Base-by-base conservation (phyloP, 2,329 filamentous ascomycete species). In the Cadophora malorum region DNA sequence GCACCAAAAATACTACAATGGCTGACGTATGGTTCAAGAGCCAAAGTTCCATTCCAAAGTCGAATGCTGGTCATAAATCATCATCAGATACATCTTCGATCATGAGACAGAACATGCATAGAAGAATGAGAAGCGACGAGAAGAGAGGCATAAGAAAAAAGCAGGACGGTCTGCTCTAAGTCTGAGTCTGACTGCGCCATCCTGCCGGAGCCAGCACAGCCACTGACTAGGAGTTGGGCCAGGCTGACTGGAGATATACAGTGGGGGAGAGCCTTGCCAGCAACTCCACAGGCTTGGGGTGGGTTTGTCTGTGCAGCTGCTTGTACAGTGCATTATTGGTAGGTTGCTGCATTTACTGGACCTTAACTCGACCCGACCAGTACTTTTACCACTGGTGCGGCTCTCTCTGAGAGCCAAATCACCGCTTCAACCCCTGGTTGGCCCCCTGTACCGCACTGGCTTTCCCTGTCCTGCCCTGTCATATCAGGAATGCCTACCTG, bases 171-270 rank as follows among this genome's bases (percentile, higher is more conserved):
- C 41, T 45, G 41, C 41, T 21, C 41, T 45, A 45, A 45, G 41
- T 16, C 10, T n/a, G 7, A 21, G 45, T 49, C 33, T 58, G 56
- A 59, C 56, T 59, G 56, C 56, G 35, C 56, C 56, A 59, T 59
- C 56, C 56, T 59, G 56, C 35, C 1, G 56, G 56, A 45, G 33
- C 10, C 33, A 59, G 56, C 56, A 58, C 56, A 59, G 33, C 56
- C 35, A 41, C 56, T 7, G 33, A n/a, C 55, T 35, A 41, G 55
- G 55, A 58, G 38, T 58, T 58, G 33, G 33, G 35, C 56, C 56
- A 59, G 56, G 56, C 33, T 59, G 56, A 59, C 56, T 59, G 56
- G 56, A 14, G n/a, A 19, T 41, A 38, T 21, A 41, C 14, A n/a
- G 28, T n/a, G 28, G 33, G 28, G 53, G 53, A 45, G 21, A 45